Evolutionary conservation across 306 rosid species (phyloP), one percentile per base, ranked within the genome.

Genomic region (Parietaria judaica): DNA sequence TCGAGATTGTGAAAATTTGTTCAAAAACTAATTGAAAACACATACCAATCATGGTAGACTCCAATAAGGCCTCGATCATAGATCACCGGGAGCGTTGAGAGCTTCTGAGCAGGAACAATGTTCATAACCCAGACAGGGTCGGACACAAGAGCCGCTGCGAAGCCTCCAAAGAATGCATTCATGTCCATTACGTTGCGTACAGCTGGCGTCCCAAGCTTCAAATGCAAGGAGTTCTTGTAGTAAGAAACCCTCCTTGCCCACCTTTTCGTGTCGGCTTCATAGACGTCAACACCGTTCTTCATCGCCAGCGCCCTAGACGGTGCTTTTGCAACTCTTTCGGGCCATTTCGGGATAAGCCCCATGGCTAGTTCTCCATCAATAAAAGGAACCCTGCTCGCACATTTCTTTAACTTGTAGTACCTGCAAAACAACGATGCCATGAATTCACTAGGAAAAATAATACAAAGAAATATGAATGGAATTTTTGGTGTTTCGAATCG

Each of bases 101-200:
- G 79, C 79, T 84, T 88, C 65, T 77, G 84, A 75, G 87, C 68
- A 60, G 97, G 99, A 65, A 81, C 84, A 47, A 88, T 94, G 70
- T 94, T 94, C 97, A 94, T 94, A 66, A 94, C 95, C 99, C 99
- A 94, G 63, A 88, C 83, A 12, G 87, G 86, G 70, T 94, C 94
- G 54, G 97, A 79, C 66, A 37, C 79, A 23, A 94, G 67, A 36
- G 97, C 99, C 35, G 94, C 95, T 0, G 99, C 99, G 70, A 94
- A 94, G 56, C 97, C 99, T 66, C 99, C 99, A 78, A 94, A 84
- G 64, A 88, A 79, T 54, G 95, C 95, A 82, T 88, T 94, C 99
- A 94, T 84, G 69, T 94, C 99, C 94, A 94, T 88, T 78, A 88
- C 63, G 38, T 94, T 94, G 71, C 97, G 97, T 36, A 88, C 74